A percentile compares a stretch with the other conserved stretches of the same genome.
Conservation (phyloP, 495 filamentous ascomycete genomes). For the Talaromyces borbonicus region DNA sequence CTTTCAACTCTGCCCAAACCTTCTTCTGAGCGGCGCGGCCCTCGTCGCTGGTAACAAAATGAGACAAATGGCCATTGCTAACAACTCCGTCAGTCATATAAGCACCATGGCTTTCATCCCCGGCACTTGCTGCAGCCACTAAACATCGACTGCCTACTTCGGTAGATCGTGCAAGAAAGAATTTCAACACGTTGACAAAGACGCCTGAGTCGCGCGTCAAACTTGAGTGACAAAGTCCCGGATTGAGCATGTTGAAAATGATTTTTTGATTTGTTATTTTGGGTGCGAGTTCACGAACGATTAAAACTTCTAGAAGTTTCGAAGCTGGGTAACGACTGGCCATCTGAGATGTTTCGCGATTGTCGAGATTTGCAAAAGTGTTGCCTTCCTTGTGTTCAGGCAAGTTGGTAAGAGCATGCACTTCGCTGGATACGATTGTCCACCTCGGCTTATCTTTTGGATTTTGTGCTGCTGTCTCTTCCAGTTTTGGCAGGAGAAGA, state of each 20-base stretch:
- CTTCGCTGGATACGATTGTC: slow-evolving; percentile 29
- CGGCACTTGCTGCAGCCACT: slow-evolving; percentile 26
- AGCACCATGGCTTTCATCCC: slow-evolving; percentile 34
- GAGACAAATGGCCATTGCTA: slow-evolving; percentile 14
- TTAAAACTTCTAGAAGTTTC: slow-evolving; percentile 43
- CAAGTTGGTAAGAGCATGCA: slow-evolving; percentile 25
- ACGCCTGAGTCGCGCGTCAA: slow-evolving; percentile 25
- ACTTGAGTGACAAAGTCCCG: slow-evolving; percentile 39
- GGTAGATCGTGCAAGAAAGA: slow-evolving; percentile 27
- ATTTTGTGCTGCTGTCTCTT: slow-evolving; percentile 18
- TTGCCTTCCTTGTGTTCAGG: slow-evolving; percentile 21
- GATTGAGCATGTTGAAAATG: slow-evolving; percentile 43
- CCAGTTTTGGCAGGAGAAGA: slow-evolving; percentile 33
- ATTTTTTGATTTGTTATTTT: slow-evolving; percentile 25
- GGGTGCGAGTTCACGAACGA: slow-evolving; percentile 35
- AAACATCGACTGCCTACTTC: slow-evolving; percentile 42
- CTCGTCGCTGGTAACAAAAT: slow-evolving; percentile 29
- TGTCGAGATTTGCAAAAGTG: slow-evolving; percentile 24
- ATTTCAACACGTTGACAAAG: slow-evolving; percentile 15
- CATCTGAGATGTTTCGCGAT: slow-evolving; percentile 20
- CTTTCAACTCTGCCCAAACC: slow-evolving; percentile 43
- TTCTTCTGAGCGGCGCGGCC: slow-evolving; percentile 33
- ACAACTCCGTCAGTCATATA: slow-evolving; percentile 32
- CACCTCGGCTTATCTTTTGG: slow-evolving; percentile 17
- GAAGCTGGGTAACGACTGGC: slow-evolving; percentile 33